Evolutionary conservation across 352 stramenopile genomes (phyloP), one percentile per base, ranked within the genome.

Genomic region (Pythium graminicola): DNA sequence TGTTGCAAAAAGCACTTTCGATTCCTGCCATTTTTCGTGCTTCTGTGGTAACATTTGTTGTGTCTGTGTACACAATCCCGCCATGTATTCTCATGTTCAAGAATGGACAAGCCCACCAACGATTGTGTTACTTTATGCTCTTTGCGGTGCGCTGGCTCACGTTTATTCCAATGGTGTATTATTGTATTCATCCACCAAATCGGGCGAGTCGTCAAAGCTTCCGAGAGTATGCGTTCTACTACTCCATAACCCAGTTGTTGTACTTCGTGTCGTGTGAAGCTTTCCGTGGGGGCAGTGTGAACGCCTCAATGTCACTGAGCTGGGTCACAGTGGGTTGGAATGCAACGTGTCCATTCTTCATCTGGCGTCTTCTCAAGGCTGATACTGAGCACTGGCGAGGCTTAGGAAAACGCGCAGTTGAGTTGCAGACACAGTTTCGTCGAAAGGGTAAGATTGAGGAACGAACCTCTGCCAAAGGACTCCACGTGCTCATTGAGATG

Each of bases 1-100:
- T 85, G 32, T 36, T 76, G n/a, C 72, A 86, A 44, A 82, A 81
- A 43, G 76, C 62, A 40, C 68, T 86, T 8, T 81, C 76, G 3
- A 41, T 71, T 4, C 73, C 64, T 39, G 69, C 73, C 14, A 54
- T 84, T 7, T 39, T 42, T 17, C 71, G 71, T 4, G 62, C 70
- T 6, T 47, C 70, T 13, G 9, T 73, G 14, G 49, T 83, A 49
- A 73, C 69, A 7, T 44, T 76, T 6, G 14, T 69, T 10, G 31
- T 74, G 14, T 63, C 65, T 10, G 41, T 54, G 24, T 80, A 80
- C 42, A 72, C 63, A 31, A 50, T 74, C 9, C 41, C 72, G 6
- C 14, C 69, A 10, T 28, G 32, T 7, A 58, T 38, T 17, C 59
- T 65, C 35, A 14, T 57, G 31, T 61, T 62, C 16, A 41, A 62